A percentile compares a stretch with the other conserved stretches of the same genome.
phyloP scores from a whole-genome alignment of 2,329 filamentous ascomycete species.

The Penicillium decumbens region DNA sequence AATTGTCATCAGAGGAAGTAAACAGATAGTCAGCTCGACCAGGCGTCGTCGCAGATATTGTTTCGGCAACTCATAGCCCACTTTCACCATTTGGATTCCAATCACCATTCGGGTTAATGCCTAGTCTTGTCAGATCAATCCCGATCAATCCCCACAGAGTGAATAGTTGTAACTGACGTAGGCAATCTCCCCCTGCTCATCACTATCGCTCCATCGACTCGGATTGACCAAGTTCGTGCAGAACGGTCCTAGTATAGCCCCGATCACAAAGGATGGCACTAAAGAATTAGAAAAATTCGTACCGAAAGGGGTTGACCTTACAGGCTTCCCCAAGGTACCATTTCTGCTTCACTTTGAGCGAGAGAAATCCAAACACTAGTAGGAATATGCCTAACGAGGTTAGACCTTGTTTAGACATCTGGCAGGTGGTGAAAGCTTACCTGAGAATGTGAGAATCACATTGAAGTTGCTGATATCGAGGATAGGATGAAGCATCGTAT shows the following conservation, averaged over 20 bases:
- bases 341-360: conserved; percentile 35
- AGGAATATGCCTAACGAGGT: conserved; percentile 30
- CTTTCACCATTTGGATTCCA: conserved; percentile 59
- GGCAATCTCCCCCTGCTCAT: conserved; percentile 37
- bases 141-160: not conserved
- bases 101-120: conserved; percentile 57
- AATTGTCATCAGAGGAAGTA: conserved; percentile 58
- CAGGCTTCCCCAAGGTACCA: conserved; percentile 42
- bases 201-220: conserved; percentile 36
- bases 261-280: conserved; percentile 55
- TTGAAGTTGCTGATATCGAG: conserved; percentile 36
- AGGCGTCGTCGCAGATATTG: conserved; percentile 50
- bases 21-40: conserved; percentile 52
- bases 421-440: conserved; percentile 16
- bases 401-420: not conserved
- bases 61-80: conserved; percentile 58
- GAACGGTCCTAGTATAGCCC: conserved; percentile 53
- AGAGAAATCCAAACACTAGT: conserved; percentile 33
- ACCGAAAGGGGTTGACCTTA: conserved; percentile 15
- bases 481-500: conserved; percentile 33
- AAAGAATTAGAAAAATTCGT: conserved; percentile 1
- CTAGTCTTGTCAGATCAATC: conserved; percentile 19
- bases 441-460: conserved; percentile 31
- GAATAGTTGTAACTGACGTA: conserved; percentile 31
- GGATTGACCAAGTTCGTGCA: conserved; percentile 51